Percentiles rank a stretch among this genome's conserved stretches.
Evolutionary conservation across 345 rosid genomes (phyloP).

Genomic region (Eutrema japonicum): DNA sequence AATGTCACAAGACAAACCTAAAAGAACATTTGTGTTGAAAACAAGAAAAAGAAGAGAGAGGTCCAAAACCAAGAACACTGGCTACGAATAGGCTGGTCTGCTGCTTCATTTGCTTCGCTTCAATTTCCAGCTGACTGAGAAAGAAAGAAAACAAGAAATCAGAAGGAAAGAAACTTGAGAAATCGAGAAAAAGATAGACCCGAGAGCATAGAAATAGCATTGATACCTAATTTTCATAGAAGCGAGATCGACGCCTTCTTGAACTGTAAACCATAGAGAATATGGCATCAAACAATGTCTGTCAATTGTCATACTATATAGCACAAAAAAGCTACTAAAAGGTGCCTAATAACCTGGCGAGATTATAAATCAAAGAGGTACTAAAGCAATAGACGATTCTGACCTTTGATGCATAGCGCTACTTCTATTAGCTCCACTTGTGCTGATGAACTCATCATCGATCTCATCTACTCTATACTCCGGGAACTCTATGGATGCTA

Average conservation of each 20-base stretch:
- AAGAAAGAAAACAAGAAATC: conserved; percentile 2
- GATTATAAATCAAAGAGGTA: not conserved
- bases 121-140: conserved; percentile 15
- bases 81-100: conserved; percentile 25
- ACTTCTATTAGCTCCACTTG: conserved; percentile 60
- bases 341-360: conserved; percentile 1
- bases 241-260: conserved; percentile 77
- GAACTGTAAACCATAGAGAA: conserved; percentile 53
- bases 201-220: not conserved
- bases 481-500: conserved; percentile 73
- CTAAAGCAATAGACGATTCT: conserved; percentile 32
- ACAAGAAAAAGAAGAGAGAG: not conserved
- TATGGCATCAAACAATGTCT: conserved; percentile 17
- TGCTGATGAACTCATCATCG: conserved; percentile 72
- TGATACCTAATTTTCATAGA: conserved; percentile 65
- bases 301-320: not conserved
- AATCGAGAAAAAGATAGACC: not conserved
- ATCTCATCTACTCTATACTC: conserved; percentile 85
- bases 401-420: conserved; percentile 80
- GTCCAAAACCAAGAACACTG: conserved; percentile 39
- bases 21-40: conserved; percentile 11
- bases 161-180: not conserved
- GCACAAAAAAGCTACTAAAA: conserved; percentile 24
- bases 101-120: conserved; percentile 26
- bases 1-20: conserved; percentile 43